Conservation (phyloP, 441 rosid genomes). For the Erysimum cheiri region DNA sequence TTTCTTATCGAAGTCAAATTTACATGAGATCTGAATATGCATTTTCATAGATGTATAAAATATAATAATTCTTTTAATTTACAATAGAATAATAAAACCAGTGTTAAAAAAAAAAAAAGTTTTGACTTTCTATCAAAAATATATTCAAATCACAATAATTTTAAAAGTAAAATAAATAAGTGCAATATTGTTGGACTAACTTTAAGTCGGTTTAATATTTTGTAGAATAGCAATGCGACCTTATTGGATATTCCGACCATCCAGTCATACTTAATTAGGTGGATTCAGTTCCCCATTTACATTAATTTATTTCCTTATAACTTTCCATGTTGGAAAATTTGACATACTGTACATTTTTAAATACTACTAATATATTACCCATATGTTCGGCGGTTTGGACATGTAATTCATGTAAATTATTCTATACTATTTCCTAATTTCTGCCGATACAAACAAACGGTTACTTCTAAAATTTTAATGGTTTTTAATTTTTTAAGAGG, state of each 20-base stretch:
- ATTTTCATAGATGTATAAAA: no score
- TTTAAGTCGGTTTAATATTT: slow-evolving; percentile 21
- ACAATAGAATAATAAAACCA: no score
- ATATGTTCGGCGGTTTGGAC: background rate
- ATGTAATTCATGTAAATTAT: background rate
- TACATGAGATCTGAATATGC: no score
- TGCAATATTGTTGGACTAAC: slow-evolving; percentile 36
- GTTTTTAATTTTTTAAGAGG: background rate
- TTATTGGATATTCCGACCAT: slow-evolving; percentile 22
- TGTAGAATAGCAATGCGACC: slow-evolving; percentile 16
- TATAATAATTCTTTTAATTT: no score
- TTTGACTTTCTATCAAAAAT: slow-evolving; percentile 13
- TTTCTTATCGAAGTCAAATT: no score
- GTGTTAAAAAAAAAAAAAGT: no score
- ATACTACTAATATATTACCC: background rate
- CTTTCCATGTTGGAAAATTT: background rate
- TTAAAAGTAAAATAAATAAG: background rate
- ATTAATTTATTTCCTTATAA: background rate
- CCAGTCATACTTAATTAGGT: slow-evolving; percentile 2
- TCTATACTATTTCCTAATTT: background rate
- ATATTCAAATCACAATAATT: background rate
- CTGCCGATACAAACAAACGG: slow-evolving; percentile 12
- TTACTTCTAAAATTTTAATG: background rate
- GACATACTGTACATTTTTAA: background rate
- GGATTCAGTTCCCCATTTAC: slow-evolving; percentile 5